These are phyloP conservation scores for Aciculoconidium aculeatum DNA, from an alignment of 805 yeast genomes.

Conservation along the genomic window DNA sequence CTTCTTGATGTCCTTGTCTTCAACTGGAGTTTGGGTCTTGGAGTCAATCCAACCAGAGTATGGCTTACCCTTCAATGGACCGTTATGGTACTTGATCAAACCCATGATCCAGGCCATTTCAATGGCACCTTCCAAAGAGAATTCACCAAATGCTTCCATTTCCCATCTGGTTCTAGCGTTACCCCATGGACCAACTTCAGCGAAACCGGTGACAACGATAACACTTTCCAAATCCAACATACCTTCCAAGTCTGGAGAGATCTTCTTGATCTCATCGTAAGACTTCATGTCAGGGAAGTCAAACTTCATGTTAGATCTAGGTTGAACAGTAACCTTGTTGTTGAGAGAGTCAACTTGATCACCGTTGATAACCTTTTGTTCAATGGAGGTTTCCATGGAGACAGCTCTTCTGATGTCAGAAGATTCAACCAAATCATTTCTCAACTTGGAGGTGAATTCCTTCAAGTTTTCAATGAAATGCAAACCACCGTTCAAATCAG, in stretches of 20 bases:
- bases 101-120: conserved; percentile 99
- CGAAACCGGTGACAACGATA: conserved; percentile 93
- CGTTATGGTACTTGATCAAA: conserved; percentile 89
- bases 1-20: conserved; percentile 86
- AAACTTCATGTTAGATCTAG: conserved; percentile 92
- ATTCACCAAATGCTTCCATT: conserved; percentile 93
- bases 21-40: conserved; percentile 87
- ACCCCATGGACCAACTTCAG: conserved; percentile 99
- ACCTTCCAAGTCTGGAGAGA: conserved; percentile 77
- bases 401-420: conserved; percentile 95
- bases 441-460: conserved; percentile 74
- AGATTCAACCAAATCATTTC: conserved; percentile 70
- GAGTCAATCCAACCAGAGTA: conserved; percentile 98
- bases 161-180: conserved; percentile 99
- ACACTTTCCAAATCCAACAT: conserved; percentile 87
- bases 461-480: conserved; percentile 89
- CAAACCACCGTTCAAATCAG: conserved; percentile 98
- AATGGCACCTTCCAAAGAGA: conserved; percentile 94
- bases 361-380: conserved; percentile 81
- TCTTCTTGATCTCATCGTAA: conserved; percentile 62
- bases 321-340: conserved; percentile 71
- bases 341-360: conserved; percentile 83
- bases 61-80: conserved; percentile 81
- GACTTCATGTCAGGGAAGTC: conserved; percentile 86
- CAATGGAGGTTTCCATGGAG: conserved; percentile 86